phyloP scores from a whole-genome alignment of 305 asterid genomes.

The Ajuga reptans region DNA sequence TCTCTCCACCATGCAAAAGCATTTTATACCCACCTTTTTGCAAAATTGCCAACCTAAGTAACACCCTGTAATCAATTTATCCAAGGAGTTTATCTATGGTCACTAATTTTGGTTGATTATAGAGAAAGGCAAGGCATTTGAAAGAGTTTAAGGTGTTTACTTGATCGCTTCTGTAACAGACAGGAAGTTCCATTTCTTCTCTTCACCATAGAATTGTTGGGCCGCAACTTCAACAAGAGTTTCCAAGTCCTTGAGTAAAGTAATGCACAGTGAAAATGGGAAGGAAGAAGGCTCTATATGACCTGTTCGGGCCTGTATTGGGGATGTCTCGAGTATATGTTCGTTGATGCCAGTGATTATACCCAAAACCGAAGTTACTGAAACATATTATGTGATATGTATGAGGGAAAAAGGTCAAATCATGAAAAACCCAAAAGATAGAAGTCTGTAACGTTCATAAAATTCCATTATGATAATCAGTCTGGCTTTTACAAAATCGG shows the following conservation, averaged over 20 bases:
- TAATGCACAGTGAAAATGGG: conserved; percentile 68
- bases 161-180: conserved; percentile 69
- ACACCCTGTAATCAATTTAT: conserved; percentile 47
- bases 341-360: conserved; percentile 63
- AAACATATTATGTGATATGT: conserved; percentile 19
- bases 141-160: conserved; percentile 33
- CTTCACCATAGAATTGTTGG: conserved; percentile 68
- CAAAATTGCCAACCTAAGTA: conserved; percentile 59
- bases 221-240: conserved; percentile 90
- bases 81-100: conserved; percentile 10
- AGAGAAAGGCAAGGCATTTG: conserved; percentile 5
- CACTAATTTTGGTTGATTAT: not conserved
- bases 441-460: not conserved
- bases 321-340: conserved; percentile 66
- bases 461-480: not conserved
- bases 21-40: conserved; percentile 66
- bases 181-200: conserved; percentile 77
- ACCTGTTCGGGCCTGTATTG: conserved; percentile 29
- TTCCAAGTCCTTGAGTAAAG: conserved; percentile 88
- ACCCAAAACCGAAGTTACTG: conserved; percentile 84
- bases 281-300: conserved; percentile 47
- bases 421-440: not conserved
- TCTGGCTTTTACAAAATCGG: not conserved
- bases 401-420: conserved; percentile 4
- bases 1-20: conserved; percentile 93